Evolutionary conservation across 2,329 filamentous ascomycete species (phyloP), one percentile per base, ranked within the genome.

Genomic region (Microcyclospora pomicola): DNA sequence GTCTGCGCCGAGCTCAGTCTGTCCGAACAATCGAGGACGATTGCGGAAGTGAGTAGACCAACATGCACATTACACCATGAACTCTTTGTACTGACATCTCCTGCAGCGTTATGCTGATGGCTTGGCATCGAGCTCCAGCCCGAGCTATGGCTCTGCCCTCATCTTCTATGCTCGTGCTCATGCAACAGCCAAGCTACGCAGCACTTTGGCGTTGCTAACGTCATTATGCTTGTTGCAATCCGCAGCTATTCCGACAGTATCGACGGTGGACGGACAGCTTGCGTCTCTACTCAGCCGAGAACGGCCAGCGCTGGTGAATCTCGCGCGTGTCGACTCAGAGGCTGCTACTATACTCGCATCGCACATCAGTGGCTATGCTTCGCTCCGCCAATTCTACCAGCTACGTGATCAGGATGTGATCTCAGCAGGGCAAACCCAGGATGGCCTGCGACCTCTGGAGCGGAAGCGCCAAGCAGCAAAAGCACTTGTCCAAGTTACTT

Each of bases 111-210:
- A 85, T 55, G 88, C 86, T 40, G 80, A 94, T 47, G 71, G 78
- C 34, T 69, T 94, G 30, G 75, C 78, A 9, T 71, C 77, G 42
- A 80, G 81, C 1, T 75, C 83, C 50, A 37, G 47, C 27, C 37
- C 45, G 7, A 74, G 80, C 38, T 95, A 88, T 49, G 88, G 88
- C 38, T 77, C 88, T 46, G 83, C 85, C 1, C 70, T 96, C 14
- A 79, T 91, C 63, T 95, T 92, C 65, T 96, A 91, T 57, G 82
- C 88, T 15, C 75, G 92, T 10, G 82, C 86, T 2, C 86, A 92
- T 53, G 75, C 79, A 16, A 66, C 75, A 2, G 68, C 72, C 45
- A 92, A 88, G 59, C 79, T 95, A 37, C 83, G 83, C 51, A 78
- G 86, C 45, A 82, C 94, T 14, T 71, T 94, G 32, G 83, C 92